Conservation (phyloP, 257 asterid species). For the Jaltomata sinuosa region DNA sequence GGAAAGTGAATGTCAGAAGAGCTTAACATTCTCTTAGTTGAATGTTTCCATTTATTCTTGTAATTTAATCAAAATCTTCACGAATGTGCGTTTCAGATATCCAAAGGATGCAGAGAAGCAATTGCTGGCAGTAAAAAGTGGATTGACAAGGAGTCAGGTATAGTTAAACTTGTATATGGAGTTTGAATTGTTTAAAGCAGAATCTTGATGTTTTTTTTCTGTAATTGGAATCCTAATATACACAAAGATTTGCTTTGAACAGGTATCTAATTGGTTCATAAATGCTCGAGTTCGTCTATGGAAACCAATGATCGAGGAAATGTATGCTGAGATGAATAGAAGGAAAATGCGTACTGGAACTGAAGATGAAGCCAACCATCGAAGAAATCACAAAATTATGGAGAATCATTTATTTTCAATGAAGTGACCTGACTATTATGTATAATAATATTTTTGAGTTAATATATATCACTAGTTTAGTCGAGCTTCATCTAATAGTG, state of each 20-base stretch:
- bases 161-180: neutral
- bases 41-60: neutral
- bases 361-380: constrained; percentile 22
- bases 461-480: constrained; percentile 6
- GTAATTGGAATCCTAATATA: neutral
- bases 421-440: constrained; percentile 13
- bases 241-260: neutral
- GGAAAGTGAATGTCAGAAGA: neutral
- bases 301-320: constrained; percentile 96
- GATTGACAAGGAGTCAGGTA: constrained; percentile 88
- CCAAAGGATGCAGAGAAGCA: constrained; percentile 95
- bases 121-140: constrained; percentile 81
- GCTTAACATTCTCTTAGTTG: neutral
- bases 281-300: constrained; percentile 89
- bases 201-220: neutral
- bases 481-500: neutral
- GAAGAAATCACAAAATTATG: constrained; percentile 16
- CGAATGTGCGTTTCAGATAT: constrained; percentile 33
- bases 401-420: constrained; percentile 30
- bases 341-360: constrained; percentile 28
- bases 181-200: neutral
- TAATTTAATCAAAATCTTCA: neutral
- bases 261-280: constrained; percentile 94
- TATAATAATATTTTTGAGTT: neutral
- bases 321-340: constrained; percentile 78